Base-by-base conservation (phyloP, 1,284 basidiomycete species). In the Naganishia sp. region DNA sequence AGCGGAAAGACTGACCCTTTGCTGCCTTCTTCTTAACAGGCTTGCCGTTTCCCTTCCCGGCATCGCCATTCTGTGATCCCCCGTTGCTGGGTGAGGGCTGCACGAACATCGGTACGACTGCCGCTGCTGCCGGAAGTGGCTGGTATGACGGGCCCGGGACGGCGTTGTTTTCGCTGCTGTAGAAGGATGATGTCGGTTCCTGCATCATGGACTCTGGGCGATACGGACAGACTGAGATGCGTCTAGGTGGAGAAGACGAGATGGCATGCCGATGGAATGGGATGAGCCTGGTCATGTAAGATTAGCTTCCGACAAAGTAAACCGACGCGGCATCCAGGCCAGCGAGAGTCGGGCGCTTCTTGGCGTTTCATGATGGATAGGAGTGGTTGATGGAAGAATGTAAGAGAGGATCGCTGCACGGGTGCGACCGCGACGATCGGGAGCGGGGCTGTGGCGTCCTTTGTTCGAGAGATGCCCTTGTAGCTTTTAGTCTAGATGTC, bases 11-110 rank as follows among this genome's bases (percentile, higher is more conserved):
- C 55, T 43, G 31, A 64, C 64, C 61, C 63, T 72, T 73, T 15
- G 68, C 53, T 25, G 69, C 64, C 59, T 66, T 65, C 46, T 69
- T 71, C 67, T 67, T 69, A n/a, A 31, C 49, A 36, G 43, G 49
- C 31, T 57, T 55, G 63, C 46, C 43, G 10, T 48, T 9, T 28
- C 59, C 45, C 28, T 21, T 61, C 15, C 48, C 28, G 23, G 31
- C 9, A 16, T 61, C 59, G 11, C 59, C 59, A 28, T 52, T 43
- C 48, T 61, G 59, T 15, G 59, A 52, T 39, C 36, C 36, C 36
- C 49, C 59, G 6, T 43, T 36, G 23, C 46, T 49, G 18, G 46
- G 25, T 13, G 48, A 2, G 7, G 48, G 48, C 6, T 18, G 11
- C 18, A 23, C 48, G 18, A 43, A 28, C 18, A 36, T 48, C 10